A percentile compares a stretch with the other conserved stretches of the same genome.
Evolutionary conservation across 202 grass and related monocot species (phyloP).

Genomic region (Eragrostis tef): DNA sequence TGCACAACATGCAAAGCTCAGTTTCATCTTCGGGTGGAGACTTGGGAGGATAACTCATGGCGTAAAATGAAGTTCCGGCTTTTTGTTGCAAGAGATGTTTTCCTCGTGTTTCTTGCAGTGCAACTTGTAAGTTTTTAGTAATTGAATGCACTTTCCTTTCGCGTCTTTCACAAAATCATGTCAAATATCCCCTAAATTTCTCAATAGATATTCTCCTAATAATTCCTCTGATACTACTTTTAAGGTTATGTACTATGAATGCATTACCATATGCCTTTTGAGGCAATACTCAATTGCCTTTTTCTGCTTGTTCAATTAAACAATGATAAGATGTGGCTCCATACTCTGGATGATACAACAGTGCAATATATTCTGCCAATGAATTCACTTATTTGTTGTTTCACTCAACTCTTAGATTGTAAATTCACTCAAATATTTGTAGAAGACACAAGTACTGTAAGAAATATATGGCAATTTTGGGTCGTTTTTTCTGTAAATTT

Average conservation of each 20-base stretch:
- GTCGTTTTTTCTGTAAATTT: not conserved
- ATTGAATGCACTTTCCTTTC: conserved; percentile 22
- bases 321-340: not conserved
- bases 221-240: not conserved
- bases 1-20: conserved; percentile 87
- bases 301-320: not conserved
- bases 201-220: not conserved
- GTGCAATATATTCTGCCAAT: not conserved
- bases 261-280: not conserved
- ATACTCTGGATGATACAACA: too few species aligned
- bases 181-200: not conserved
- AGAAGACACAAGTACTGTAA: not conserved
- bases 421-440: conserved; percentile 4
- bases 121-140: conserved; percentile 60
- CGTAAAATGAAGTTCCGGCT: conserved; percentile 82
- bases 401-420: too few species aligned
- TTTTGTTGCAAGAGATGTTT: conserved; percentile 79
- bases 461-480: not conserved
- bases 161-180: conserved; percentile 1
- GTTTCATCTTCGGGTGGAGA: conserved; percentile 76
- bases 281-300: not conserved
- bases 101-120: conserved; percentile 73
- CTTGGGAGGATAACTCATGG: conserved; percentile 74
- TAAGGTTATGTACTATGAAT: not conserved
- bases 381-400: not conserved